Evolutionary conservation across 2,329 filamentous ascomycete genomes (phyloP), one percentile per base, ranked within the genome.

Genomic region (Cladosporium sp.): DNA sequence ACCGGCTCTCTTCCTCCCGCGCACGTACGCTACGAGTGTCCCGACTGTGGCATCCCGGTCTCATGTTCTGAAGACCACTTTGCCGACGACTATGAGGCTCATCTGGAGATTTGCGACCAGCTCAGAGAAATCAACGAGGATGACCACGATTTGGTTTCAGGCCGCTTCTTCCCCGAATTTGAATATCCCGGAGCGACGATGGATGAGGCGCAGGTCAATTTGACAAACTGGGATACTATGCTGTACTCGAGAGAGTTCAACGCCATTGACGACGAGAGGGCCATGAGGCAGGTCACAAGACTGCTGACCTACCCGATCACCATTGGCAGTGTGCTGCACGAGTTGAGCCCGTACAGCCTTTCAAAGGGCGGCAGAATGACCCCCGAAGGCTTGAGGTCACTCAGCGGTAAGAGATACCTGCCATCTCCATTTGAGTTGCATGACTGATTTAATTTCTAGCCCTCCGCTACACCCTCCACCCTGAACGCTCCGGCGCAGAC

Each of bases 171-270:
- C 69, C 85, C 87, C 12, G 94, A 98, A 68, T 97, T 95, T 63
- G 83, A 91, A 54, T 95, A 95, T 64, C 90, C 93, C 0, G 88
- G 86, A 12, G 78, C 84, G 49, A 91, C 96, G 72, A 83, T 96
- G 67, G 91, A 96, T 57, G 92, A 96, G 67, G 88, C 90, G 29
- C 78, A 93, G 57, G 82, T 96, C 58, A 98, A 98, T 70, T 91
- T 98, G 86, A 95, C 86, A 38, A 98, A 94, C 68, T 98, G 93
- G 93, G 93, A 98, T 69, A 97, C 93, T 0, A 88, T 94, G 60
- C 75, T 98, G 64, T 98, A 95, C 67, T 94, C 90, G 3, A 79
- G 93, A 62, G 86, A 95, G 61, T 97, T 93, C 62, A 80, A 85
- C 57, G 94, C 94, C 4, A 84, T 98, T 64, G 90, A 98, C 67